Evolutionary conservation across 495 filamentous ascomycete genomes (phyloP).

Genomic region (Aspergillus homomorphus): DNA sequence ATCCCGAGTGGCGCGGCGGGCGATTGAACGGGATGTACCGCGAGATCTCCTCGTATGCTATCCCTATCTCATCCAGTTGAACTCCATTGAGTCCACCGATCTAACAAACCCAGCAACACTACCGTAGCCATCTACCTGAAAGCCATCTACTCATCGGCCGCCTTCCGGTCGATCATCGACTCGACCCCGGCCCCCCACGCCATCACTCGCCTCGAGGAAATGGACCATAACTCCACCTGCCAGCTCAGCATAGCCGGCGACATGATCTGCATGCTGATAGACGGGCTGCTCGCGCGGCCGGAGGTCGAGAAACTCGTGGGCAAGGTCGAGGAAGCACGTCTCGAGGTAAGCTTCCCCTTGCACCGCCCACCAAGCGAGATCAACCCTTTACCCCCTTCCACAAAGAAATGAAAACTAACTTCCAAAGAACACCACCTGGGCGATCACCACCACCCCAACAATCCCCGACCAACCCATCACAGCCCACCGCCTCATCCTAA

Average conservation of each 20-base stretch:
- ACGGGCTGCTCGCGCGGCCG: background rate
- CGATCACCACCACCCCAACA: background rate
- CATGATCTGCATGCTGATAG: background rate
- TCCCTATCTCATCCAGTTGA: background rate
- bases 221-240: background rate
- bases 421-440: background rate
- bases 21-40: background rate
- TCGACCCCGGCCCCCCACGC: background rate
- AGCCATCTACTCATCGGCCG: background rate
- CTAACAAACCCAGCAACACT: background rate
- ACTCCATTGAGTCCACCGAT: background rate
- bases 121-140: background rate
- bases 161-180: background rate
- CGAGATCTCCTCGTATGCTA: background rate
- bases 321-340: background rate
- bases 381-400: too few relatives aligned
- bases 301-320: background rate
- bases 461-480: background rate
- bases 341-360: background rate
- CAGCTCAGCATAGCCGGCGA: background rate
- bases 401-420: background rate
- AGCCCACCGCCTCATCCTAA: background rate
- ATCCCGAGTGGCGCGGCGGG: background rate
- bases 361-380: too few relatives aligned
- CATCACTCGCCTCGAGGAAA: background rate